Evolutionary conservation across 2,329 filamentous ascomycete genomes (phyloP), one percentile per base, ranked within the genome.

Genomic region (Trichoderma semiorbis): DNA sequence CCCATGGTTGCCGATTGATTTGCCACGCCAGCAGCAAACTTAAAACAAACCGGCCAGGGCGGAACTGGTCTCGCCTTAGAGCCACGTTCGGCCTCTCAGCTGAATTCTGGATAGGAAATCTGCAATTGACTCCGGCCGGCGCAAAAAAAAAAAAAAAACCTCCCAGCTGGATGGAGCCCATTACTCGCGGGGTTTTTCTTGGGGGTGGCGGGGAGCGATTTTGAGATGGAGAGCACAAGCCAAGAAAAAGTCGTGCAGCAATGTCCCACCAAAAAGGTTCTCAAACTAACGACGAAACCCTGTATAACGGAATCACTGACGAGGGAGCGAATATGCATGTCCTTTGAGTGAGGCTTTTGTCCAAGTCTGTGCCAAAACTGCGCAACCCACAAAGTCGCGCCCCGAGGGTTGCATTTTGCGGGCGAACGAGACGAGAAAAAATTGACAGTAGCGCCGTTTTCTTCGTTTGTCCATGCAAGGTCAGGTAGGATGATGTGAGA

Each of bases 151-250:
- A 71, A 32, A 67, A n/a, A 24, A 24, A 28, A 8, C 16, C 47
- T 7, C 55, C 65, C 65, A 36, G 24, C 34, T 36, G 14, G 34
- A 36, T 36, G 34, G 34, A 36, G 34, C 14, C 65, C 65, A 28
- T 28, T 34, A 64, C 66, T 60, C 71, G 71, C 66, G 71, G 66
- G 71, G 57, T 58, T 67, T 60, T 68, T 69, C 30, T 68, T 30
- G 43, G 39, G 36, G 28, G 24, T 36, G 36, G 65, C 65, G 65
- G 65, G 65, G 65, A 57, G 47, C 28, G 53, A 34, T 50, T 50
- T 50, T 30, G 24, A 26, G 34, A 36, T 36, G 32, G n/a, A 50
- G 32, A 58, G 32, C 16, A 68, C 21, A 57, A 36, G 18, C 53
- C 36, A 60, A 69, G 47, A 32, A 50, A 55, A 69, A 18, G 26